Base-by-base conservation (phyloP, 2,329 filamentous ascomycete genomes). In the Talaromyces sp. region DNA sequence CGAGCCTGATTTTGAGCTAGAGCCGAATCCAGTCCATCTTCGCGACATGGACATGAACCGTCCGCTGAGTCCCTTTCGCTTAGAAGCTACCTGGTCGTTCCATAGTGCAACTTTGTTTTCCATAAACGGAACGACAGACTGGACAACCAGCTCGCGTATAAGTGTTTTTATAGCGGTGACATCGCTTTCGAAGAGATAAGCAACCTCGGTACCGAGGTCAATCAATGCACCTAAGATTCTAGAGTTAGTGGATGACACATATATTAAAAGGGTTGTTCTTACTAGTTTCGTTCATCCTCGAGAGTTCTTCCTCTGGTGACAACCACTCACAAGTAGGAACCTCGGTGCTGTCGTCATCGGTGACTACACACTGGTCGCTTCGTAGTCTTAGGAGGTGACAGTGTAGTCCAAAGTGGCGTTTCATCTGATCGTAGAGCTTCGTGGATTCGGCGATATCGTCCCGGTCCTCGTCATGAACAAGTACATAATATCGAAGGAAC, bases 81-180 rank as follows among this genome's bases (percentile, higher is more conserved):
- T 85, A 13, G 96, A 97, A 17, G 93, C 93, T 27, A 98, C 90
- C 74, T 98, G 93, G 69, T 99, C 95, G 70, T 99, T 99, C 96
- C 95, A 99, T 5, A 92, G 82, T 6, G 91, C 89, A 11, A 96
- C 85, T 65, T 90, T 88, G 59, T 93, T 89, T 76, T 99, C 95
- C 96, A 99, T 99, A 46, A 90, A 93, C 1, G 96, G 95, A 60
- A 99, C 83, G 57, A 99, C 87, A 1, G 93, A 98, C 72, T 98
- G 93, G 1, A 90, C 95, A 8, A 97, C 90, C 82, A 99, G 90
- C 73, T 99, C 96, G 32, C 95, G 88, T 62, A 98, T 86, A 72
- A 99, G 96, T 0, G 90, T 90, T 58, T 88, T 88, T 63, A 99
- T 89, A 17, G 92, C 91, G 7, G 90, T 91, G 1, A 89, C 89